A percentile compares a stretch with the other conserved stretches of the same genome.
These are phyloP conservation scores for Chaetomium sp. DNA, from an alignment of 2,329 filamentous ascomycete species.

Conservation along the genomic window DNA sequence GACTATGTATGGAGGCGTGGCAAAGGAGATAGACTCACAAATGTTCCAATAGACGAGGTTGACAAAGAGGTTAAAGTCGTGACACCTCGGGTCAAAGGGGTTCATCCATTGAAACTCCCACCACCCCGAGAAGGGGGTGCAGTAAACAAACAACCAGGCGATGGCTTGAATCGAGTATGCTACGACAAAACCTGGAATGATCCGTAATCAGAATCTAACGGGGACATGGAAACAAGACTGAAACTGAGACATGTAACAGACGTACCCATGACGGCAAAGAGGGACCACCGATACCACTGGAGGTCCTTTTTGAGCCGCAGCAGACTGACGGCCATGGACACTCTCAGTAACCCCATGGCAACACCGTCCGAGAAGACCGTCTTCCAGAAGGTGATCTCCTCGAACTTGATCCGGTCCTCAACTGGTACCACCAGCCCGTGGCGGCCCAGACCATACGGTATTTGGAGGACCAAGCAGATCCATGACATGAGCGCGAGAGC, in stretches of 20 bases:
- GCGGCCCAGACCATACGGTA: conserved; percentile 19
- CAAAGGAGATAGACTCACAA: not conserved
- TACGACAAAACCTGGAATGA: conserved; percentile 15
- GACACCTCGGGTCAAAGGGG: conserved; percentile 19
- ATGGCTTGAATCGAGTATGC: conserved; percentile 20
- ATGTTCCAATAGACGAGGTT: conserved; percentile 21
- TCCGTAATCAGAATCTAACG: not conserved
- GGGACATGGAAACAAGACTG: not conserved
- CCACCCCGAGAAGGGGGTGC: conserved; percentile 23
- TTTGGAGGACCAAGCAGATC: conserved; percentile 22
- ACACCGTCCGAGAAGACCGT: conserved; percentile 24
- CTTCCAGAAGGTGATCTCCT: conserved; percentile 23
- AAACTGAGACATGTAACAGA: not conserved
- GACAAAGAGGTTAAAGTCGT: conserved; percentile 17
- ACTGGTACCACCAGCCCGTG: conserved; percentile 15
- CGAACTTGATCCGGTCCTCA: conserved; percentile 15
- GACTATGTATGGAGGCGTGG: not conserved
- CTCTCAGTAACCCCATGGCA: conserved; percentile 17
- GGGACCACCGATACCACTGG: conserved; percentile 19
- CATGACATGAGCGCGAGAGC: conserved; percentile 17
- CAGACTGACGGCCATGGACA: conserved; percentile 23
- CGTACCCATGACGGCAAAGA: conserved; percentile 19
- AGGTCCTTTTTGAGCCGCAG: conserved; percentile 21
- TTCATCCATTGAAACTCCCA: conserved; percentile 25
- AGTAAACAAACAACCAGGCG: conserved; percentile 22